phyloP scores from a whole-genome alignment of 208 protist genomes.

The Leishmania arabica region DNA sequence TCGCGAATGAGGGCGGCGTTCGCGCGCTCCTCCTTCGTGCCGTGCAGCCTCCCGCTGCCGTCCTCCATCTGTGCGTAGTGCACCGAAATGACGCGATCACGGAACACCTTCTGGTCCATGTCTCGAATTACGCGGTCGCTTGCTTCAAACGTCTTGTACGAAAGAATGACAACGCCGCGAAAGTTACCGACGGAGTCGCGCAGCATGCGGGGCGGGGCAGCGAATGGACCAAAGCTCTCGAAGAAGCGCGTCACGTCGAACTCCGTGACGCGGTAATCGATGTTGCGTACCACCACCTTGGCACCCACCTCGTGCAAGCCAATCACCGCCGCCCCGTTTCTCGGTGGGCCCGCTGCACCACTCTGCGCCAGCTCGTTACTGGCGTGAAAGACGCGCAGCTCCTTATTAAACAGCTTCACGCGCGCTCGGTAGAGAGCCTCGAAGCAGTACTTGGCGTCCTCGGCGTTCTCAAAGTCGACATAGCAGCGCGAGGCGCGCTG shows the following conservation, averaged over 20 bases:
- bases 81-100: slow-evolving; percentile 69
- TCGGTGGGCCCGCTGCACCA: slow-evolving; percentile 6
- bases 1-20: slow-evolving; percentile 78
- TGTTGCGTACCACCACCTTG: slow-evolving; percentile 79
- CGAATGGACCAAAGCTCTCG: slow-evolving; percentile 77
- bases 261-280: slow-evolving; percentile 70
- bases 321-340: slow-evolving; percentile 24
- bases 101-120: slow-evolving; percentile 70
- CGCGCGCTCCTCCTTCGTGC: slow-evolving; percentile 66
- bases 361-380: slow-evolving; percentile 55
- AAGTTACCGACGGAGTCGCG: slow-evolving; percentile 80
- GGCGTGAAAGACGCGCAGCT: slow-evolving; percentile 68
- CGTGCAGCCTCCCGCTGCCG: slow-evolving; percentile 80
- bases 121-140: slow-evolving; percentile 74
- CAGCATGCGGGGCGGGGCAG: slow-evolving; percentile 84
- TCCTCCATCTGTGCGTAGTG: slow-evolving; percentile 85
- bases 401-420: slow-evolving; percentile 73
- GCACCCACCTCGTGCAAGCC: slow-evolving; percentile 86
- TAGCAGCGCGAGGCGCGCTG: slow-evolving; percentile 76
- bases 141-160: slow-evolving; percentile 74
- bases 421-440: slow-evolving; percentile 65
- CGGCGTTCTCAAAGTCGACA: slow-evolving; percentile 68
- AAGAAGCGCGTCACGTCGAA: slow-evolving; percentile 85
- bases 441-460: slow-evolving; percentile 92
- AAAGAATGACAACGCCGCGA: slow-evolving; percentile 71